Conservation (phyloP, 805 yeast genomes). For the Candida pseudoglaebosa region DNA sequence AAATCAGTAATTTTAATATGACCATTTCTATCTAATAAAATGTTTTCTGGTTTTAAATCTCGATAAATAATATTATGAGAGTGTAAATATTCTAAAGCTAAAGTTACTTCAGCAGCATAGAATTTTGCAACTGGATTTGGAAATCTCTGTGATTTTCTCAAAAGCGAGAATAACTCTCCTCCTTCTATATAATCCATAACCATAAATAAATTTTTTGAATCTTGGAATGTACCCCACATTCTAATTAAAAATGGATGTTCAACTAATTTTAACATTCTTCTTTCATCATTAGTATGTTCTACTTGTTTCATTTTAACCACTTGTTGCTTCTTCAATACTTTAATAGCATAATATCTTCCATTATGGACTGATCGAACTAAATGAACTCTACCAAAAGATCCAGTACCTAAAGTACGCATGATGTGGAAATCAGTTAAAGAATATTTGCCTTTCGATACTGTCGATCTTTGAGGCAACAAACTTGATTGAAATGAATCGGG, state of each 20-base stretch:
- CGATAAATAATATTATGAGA: constrained; percentile 57
- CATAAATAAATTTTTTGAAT: constrained; percentile 53
- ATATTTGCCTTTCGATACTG: constrained; percentile 54
- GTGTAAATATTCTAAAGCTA: constrained; percentile 57
- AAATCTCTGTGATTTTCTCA: constrained; percentile 54
- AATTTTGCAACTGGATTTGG: constrained; percentile 64
- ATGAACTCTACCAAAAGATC: constrained; percentile 60
- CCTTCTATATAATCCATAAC: constrained; percentile 66
- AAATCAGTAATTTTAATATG: constrained; percentile 60
- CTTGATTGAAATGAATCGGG: constrained; percentile 31
- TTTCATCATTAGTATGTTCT: constrained; percentile 61
- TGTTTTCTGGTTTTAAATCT: constrained; percentile 60
- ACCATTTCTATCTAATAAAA: constrained; percentile 54
- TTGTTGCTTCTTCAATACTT: constrained; percentile 52
- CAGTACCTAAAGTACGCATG: constrained; percentile 56
- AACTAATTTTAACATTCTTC: constrained; percentile 54
- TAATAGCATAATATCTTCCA: constrained; percentile 58
- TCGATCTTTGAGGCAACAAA: constrained; percentile 31
- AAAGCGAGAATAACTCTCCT: constrained; percentile 54
- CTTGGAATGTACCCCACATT: constrained; percentile 69
- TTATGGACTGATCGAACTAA: constrained; percentile 55
- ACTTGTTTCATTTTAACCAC: constrained; percentile 61
- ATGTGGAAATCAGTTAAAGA: constrained; percentile 54
- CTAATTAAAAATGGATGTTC: constrained; percentile 59
- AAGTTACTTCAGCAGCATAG: constrained; percentile 58